Evolutionary conservation across 2,329 filamentous ascomycete genomes (phyloP), one percentile per base, ranked within the genome.

Genomic region (Arthrobotrys sinensis): DNA sequence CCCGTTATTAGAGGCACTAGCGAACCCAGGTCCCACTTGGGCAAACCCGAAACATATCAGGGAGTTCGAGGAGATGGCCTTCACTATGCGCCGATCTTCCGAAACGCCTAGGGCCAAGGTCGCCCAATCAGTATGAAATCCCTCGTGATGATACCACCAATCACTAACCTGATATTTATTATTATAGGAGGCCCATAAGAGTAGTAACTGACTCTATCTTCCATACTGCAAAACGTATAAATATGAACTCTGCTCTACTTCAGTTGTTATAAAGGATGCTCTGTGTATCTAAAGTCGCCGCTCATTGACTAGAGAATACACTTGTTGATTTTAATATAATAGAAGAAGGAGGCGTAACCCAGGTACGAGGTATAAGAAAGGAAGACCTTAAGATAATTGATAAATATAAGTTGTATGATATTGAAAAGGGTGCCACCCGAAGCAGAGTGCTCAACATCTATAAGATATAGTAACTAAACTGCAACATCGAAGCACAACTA

Each of bases 161-260:
- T 53, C 24, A n/a, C 21, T 53, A 32, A 34, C 24, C 12, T n/a
- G 21, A 32, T 53, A 34, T 53, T 53, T 28, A 52, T 28, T 53
- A n/a, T n/a, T n/a, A 53, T 16, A 34, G 21, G 24, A 53, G 21
- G 24, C 48, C 24, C 12, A 53, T 53, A 28, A 16, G 48, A 53
- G 48, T 34, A n/a, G 24, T n/a, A 53, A 28, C 48, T 34, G 24
- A 53, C 21, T 53, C 21, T 32, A 34, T 34, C 24, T 34, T 53
- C n/a, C 48, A 53, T 53, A 32, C 48, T 53, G 21, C 48, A 53
- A n/a, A 21, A 12, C 21, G 12, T n/a, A 34, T 34, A 53, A 32
- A 53, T 53, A 53, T 32, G 24, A 52, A 6, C 24, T 53, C 21
- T 32, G 24, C 10, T 53, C 48, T 14, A 34, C 4, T 32, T 53